phyloP scores from a whole-genome alignment of 768 basidiomycete species.

The Leccinum obscurum region DNA sequence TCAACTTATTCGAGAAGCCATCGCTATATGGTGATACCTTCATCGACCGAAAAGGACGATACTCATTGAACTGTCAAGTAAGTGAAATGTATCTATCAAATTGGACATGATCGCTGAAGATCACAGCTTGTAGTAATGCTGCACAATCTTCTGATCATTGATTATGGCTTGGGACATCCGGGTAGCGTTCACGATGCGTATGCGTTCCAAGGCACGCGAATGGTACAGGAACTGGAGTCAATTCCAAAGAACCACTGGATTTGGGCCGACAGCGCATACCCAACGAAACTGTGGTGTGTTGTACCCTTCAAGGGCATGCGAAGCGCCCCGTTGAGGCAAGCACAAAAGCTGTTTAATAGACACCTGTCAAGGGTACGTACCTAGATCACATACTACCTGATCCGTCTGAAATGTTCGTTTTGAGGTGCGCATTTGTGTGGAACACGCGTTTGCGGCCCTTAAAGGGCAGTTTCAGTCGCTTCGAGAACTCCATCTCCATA shows the following conservation, averaged over 20 bases:
- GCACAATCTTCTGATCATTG: too few species aligned
- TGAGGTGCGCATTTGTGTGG: too few species aligned
- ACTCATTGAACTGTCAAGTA: background rate
- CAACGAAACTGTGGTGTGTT: too few species aligned
- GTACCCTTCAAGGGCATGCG: too few species aligned
- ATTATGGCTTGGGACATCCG: too few species aligned
- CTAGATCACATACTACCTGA: too few species aligned
- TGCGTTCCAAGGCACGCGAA: too few species aligned
- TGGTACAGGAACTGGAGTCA: too few species aligned
- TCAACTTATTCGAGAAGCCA: background rate
- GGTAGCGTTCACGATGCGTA: too few species aligned
- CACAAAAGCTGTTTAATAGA: background rate
- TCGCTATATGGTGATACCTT: background rate
- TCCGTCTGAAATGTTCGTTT: too few species aligned
- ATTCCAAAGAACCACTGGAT: too few species aligned
- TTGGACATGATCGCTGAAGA: background rate
- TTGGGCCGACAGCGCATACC: too few species aligned
- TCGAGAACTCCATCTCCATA: background rate
- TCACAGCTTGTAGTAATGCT: background rate
- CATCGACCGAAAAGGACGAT: background rate
- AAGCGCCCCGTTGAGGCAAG: background rate
- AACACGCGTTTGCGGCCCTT: constrained; percentile 1
- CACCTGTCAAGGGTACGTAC: constrained; percentile 3
- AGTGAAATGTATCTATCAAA: background rate
- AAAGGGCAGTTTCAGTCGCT: constrained; percentile 5